Evolutionary conservation across 257 asterid genomes (phyloP), one percentile per base, ranked within the genome.

Genomic region (Thymus quinquecostatus): DNA sequence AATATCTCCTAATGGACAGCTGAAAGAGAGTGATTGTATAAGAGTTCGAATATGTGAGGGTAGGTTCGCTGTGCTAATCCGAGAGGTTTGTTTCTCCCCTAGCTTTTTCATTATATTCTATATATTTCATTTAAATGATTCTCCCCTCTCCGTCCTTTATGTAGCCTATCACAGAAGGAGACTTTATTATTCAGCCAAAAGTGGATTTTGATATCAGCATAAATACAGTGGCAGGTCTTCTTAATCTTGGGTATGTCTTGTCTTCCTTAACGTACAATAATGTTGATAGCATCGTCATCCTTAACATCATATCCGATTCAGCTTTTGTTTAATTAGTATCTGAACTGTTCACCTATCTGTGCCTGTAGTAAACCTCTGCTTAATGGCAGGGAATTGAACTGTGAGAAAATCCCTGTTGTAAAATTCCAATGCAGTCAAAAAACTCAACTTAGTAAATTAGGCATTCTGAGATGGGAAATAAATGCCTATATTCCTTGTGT

Each of bases 181-280:
- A 88, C 80, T 95, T 85, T 69, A 90, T 95, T 70, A 90, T 95
- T 79, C 99, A 95, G 84, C 99, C 99, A 40, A 95, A 95, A 81
- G 99, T 95, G 80, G 99, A 95, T 87, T 95, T 95, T 72, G 99
- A 95, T 82, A 95, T 95, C 89, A 88, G 99, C 94, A 95, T 92
- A 76, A 86, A 90, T 83, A 95, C 99, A 2, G 99, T 95, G 60
- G 95, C 98, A 7, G 99, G 99, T 41, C 96, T 95, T 80, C 97
- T 95, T 75, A 95, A 89, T 76, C 95, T 95, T 32, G 99, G 99
- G 99, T 95, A 88, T 66, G 93, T 87, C 64, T 12, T 69, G 29
- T 61, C 59, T 73, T 63, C 55, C 32, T 14, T 73, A 30, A 40
- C 57, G 57, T 53, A 30, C 40, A 54, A 30, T 61, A 44, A 68